Evolutionary conservation across 2,329 filamentous ascomycete species (phyloP).

Genomic region (Pseudogymnoascus destructans): DNA sequence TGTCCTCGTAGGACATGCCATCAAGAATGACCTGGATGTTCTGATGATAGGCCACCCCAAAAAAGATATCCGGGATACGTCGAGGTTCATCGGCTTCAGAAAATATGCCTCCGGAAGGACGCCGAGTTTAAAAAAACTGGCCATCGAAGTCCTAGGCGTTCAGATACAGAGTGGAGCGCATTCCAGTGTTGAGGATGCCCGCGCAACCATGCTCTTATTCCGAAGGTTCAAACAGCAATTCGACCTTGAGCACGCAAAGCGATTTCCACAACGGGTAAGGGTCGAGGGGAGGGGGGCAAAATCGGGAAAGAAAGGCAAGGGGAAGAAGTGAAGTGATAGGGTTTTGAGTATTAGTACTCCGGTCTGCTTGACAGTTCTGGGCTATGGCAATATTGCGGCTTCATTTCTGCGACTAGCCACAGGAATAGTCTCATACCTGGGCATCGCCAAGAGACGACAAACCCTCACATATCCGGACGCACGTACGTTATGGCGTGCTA

Average conservation of each 20-base stretch:
- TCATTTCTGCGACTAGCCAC: not conserved
- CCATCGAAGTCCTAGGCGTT: conserved; percentile 42
- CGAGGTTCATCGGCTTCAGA: conserved; percentile 60
- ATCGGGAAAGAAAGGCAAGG: conserved; percentile 29
- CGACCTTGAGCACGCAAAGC: conserved; percentile 64
- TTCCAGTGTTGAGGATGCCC: conserved; percentile 65
- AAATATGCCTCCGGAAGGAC: conserved; percentile 55
- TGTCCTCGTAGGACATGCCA: conserved; percentile 71
- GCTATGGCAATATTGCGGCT: not conserved
- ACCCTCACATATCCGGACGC: not conserved
- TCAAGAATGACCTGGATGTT: conserved; percentile 63
- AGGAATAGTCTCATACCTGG: not conserved
- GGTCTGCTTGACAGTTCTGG: not conserved
- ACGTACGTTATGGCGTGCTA: not conserved
- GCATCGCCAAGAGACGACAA: not conserved
- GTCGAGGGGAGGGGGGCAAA: not conserved
- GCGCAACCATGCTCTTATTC: conserved; percentile 83
- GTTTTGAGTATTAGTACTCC: not conserved
- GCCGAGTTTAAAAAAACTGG: conserved; percentile 49
- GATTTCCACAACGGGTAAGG: conserved; percentile 37
- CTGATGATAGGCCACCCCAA: conserved; percentile 68
- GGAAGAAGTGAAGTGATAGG: conserved; percentile 25
- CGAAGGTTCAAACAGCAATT: conserved; percentile 72
- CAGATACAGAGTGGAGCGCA: conserved; percentile 53
- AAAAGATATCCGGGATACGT: conserved; percentile 72